Conservation (phyloP, 176 grass and related monocot species). For the Raddia distichophylla region DNA sequence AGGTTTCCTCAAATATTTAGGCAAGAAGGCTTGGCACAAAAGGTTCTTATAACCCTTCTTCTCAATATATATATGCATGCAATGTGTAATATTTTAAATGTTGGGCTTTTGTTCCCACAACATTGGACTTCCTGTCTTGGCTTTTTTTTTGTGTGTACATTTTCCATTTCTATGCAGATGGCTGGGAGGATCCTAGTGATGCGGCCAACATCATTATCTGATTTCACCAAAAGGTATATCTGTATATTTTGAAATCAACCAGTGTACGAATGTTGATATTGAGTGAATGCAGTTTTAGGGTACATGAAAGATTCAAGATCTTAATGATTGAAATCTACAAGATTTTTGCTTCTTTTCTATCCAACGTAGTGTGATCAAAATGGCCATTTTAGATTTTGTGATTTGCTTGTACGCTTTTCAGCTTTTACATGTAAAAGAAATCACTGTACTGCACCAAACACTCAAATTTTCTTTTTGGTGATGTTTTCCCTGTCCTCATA, state of each 20-base stretch:
- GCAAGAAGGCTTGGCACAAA: conserved; percentile 79
- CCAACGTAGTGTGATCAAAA: background rate
- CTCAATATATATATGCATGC: background rate
- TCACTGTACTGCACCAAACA: background rate
- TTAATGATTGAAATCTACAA: background rate
- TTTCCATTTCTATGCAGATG: conserved; percentile 63
- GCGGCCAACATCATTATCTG: conserved; percentile 71
- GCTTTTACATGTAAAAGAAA: conserved; percentile 4
- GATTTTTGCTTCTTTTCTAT: conserved; percentile 17
- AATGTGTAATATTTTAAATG: conserved; percentile 12
- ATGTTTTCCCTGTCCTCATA: background rate
- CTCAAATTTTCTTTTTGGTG: background rate
- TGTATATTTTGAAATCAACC: conserved; percentile 32
- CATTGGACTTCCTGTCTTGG: background rate
- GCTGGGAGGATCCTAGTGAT: conserved; percentile 88
- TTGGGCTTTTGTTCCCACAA: conserved; percentile 7
- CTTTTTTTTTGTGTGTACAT: conserved; percentile 10
- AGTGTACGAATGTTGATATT: background rate
- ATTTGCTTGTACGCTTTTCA: conserved; percentile 18
- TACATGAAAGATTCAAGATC: background rate
- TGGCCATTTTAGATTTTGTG: background rate
- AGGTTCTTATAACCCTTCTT: conserved; percentile 52
- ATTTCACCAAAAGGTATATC: conserved; percentile 81
- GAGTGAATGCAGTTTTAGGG: conserved; percentile 14
- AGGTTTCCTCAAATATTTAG: conserved; percentile 95